Conservation (phyloP, 176 grass and related monocot genomes). For the Neostapfia colusana region DNA sequence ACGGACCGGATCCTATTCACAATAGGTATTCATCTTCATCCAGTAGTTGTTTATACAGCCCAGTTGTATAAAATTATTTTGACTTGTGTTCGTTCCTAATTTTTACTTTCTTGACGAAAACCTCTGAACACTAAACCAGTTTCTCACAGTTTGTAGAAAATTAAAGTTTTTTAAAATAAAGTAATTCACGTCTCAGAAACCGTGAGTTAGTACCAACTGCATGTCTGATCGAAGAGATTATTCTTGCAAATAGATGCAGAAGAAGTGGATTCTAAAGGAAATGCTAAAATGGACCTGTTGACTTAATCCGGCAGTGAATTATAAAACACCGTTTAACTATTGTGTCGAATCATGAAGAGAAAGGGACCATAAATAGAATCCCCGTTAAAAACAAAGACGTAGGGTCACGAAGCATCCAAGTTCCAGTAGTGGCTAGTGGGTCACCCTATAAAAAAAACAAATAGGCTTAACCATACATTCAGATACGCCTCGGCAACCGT, state of each 20-base stretch:
- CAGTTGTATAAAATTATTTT: not conserved
- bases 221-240: not conserved
- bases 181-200: not conserved
- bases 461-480: slow-evolving; percentile 8
- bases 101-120: not conserved
- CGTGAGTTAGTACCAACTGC: not conserved
- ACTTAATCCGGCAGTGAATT: not conserved
- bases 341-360: not conserved
- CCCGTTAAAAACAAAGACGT: not conserved
- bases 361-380: not conserved
- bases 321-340: not conserved
- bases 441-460: slow-evolving; percentile 34
- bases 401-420: too few species aligned
- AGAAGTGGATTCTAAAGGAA: not conserved
- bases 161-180: too few species aligned
- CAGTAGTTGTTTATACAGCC: not conserved
- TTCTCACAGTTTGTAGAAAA: not conserved
- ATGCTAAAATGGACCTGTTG: not conserved
- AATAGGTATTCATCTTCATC: slow-evolving; percentile 54
- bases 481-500: not conserved
- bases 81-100: not conserved
- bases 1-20: slow-evolving; percentile 87
- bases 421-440: too few species aligned
- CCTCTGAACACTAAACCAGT: not conserved
- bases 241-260: not conserved